These are phyloP conservation scores for Solanum hybrid DNA, from an alignment of 305 asterid species.

Conservation along the genomic window DNA sequence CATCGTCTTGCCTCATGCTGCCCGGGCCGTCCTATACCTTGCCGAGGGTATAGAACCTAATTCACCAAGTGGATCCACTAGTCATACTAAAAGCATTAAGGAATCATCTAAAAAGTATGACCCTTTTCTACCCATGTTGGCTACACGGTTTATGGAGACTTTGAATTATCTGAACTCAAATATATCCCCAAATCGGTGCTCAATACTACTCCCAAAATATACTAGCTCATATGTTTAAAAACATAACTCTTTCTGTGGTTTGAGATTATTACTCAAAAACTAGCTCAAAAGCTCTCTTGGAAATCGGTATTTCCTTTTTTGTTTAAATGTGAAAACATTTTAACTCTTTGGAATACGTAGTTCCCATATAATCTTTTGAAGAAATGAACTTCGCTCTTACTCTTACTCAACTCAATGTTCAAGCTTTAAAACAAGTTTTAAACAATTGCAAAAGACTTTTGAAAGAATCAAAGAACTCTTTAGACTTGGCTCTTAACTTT, in stretches of 20 bases:
- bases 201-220: no score
- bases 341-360: neutral
- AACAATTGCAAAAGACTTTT: neutral
- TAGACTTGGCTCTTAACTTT: neutral
- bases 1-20: neutral
- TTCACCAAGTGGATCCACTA: neutral
- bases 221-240: neutral
- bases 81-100: neutral
- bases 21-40: neutral
- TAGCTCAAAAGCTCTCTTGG: neutral
- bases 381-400: neutral
- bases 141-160: neutral
- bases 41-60: neutral
- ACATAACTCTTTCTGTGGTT: neutral
- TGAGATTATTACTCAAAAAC: neutral
- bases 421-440: neutral
- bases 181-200: neutral
- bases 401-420: neutral
- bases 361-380: neutral
- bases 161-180: neutral
- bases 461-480: neutral
- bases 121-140: neutral
- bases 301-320: neutral
- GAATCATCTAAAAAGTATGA: neutral
- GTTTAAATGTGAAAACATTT: neutral